Conservation (phyloP, 495 filamentous ascomycete genomes). For the Xylaria intraflava region DNA sequence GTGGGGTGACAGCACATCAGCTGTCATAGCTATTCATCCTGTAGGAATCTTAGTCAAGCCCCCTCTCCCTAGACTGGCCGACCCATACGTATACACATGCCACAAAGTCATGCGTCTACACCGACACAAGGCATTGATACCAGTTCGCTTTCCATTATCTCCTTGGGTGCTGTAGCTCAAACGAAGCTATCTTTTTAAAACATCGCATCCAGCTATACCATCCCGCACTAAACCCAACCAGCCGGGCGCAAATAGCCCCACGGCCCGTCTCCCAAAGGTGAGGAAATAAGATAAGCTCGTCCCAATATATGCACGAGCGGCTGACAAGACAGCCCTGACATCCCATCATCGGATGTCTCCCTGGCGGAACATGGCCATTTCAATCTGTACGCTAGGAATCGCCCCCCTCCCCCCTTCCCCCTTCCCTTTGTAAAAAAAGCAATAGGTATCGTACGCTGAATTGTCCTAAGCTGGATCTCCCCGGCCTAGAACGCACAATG, state of each 20-base stretch:
- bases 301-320: background rate
- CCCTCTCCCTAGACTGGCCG: too few relatives aligned
- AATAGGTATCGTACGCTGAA: conserved; percentile 21
- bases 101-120: too few relatives aligned
- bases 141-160: background rate
- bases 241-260: background rate
- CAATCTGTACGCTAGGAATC: background rate
- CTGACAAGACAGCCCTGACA: background rate
- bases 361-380: background rate
- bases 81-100: too few relatives aligned
- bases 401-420: too few relatives aligned
- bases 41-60: too few relatives aligned
- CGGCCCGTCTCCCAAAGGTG: background rate
- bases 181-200: background rate
- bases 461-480: conserved; percentile 12
- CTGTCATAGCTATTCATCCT: too few relatives aligned
- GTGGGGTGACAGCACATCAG: too few relatives aligned
- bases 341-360: background rate
- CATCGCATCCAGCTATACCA: background rate
- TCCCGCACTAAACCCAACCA: background rate
- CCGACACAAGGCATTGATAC: background rate
- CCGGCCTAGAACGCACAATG: conserved; percentile 6
- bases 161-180: background rate
- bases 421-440: conserved; percentile 8
- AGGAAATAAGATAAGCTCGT: background rate